phyloP scores from a whole-genome alignment of 257 asterid species.

The Coffea canephora region DNA sequence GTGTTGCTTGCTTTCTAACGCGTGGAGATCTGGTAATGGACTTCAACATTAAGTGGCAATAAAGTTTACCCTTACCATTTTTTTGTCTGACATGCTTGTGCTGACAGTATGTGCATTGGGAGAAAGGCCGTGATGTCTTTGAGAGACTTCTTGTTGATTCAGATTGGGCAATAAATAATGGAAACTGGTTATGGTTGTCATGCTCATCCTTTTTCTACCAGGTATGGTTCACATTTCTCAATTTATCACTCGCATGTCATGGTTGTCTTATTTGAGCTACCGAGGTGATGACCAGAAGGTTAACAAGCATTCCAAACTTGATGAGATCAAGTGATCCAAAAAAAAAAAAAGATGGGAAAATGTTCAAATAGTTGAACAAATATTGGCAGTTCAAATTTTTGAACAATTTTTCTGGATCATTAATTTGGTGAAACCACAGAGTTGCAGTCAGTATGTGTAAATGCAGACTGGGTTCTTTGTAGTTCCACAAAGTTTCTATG shows the following conservation, averaged over 20 bases:
- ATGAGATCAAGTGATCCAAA: too few species aligned
- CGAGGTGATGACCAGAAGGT: background rate
- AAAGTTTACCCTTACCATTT: conserved; percentile 4
- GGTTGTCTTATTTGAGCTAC: conserved; percentile 4
- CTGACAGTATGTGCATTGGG: conserved; percentile 84
- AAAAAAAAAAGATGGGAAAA: background rate
- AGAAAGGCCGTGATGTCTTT: conserved; percentile 92
- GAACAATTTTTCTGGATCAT: background rate
- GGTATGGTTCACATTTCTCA: conserved; percentile 34
- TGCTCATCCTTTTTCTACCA: conserved; percentile 97
- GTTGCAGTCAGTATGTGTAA: background rate
- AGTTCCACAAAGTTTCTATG: background rate
- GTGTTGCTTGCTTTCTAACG: conserved; percentile 93
- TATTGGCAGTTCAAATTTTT: background rate
- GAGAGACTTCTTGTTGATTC: conserved; percentile 93
- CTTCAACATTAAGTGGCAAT: background rate
- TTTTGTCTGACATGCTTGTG: conserved; percentile 23
- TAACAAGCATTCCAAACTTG: background rate
- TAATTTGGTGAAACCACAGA: too few species aligned
- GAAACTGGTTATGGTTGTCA: conserved; percentile 95
- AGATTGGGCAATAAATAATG: conserved; percentile 95
- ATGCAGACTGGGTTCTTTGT: background rate
- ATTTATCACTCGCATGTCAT: conserved; percentile 4
- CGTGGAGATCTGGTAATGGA: conserved; percentile 90
- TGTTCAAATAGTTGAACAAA: background rate